Evolutionary conservation across 2,329 filamentous ascomycete species (phyloP), one percentile per base, ranked within the genome.

Genomic region (Alternaria triticimaculans): DNA sequence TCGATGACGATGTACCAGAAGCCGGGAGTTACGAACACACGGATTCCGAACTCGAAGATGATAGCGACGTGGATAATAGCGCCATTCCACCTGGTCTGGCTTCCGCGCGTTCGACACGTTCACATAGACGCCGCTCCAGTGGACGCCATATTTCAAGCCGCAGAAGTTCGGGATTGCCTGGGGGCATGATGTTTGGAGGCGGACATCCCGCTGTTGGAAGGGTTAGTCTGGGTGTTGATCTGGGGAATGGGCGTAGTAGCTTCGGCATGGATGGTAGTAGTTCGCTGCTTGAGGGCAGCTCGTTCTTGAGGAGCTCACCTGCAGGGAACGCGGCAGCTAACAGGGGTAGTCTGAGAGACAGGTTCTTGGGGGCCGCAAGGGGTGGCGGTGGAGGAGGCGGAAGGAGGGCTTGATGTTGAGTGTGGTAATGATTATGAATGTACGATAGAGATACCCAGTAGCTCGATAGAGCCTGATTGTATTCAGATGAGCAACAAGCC

Each of bases 1-100:
- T 84, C 8, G 84, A 87, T 67, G 84, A 85, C 57, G 83, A 83
- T 63, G 79, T 86, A 21, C 85, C 84, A 0, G 84, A 86, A 67
- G 84, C 84, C 5, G 85, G 84, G 21, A 83, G 81, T 66, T 87
- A 86, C 67, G 82, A 87, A 69, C 85, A 86, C 66, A 87, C 85
- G 4, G 85, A 87, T 66, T 86, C 84, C 12, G 84, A 86, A 64
- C 68, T 82, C 1, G 83, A 85, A 56, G 83, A 84, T 62, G 71
- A 70, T 11, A 73, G 71, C 25, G 74, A 76, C 33, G 64, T 71
- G 3, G 75, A 73, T 25, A 60, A 56, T n/a, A 68, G 65, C n/a
- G 57, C 44, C 15, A 43, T 64, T 10, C 62, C 66, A 20, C 58
- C 65, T n/a, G 71, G 70, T 9, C 60, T 71, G 33, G 70, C 64